Evolutionary conservation across 495 filamentous ascomycete species (phyloP), one percentile per base, ranked within the genome.

Genomic region (Tuber brumale): DNA sequence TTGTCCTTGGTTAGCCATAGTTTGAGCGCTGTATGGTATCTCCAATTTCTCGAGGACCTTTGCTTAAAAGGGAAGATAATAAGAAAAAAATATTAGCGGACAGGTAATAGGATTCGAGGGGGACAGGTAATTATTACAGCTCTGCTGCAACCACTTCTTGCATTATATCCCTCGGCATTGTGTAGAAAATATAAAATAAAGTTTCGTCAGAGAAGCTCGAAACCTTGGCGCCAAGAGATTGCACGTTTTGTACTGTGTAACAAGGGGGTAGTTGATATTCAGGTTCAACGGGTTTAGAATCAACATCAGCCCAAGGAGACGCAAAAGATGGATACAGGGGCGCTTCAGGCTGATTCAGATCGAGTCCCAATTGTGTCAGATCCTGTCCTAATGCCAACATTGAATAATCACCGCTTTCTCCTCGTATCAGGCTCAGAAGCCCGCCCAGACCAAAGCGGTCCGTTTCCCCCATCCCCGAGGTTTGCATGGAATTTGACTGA

Each of bases 101-200:
- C n/a, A 16, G 1, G 42, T 37, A 48, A 44, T 42, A 51, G n/a
- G 21, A 31, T 70, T 57, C 3, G 57, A 18, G 27, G 27, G 57
- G 18, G 57, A 16, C 31, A 73, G 23, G n/a, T 69, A 70, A 69
- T 46, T 72, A 84, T 77, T 81, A 88, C 85, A 93, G 81, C 78
- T 93, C 91, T 71, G 86, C 85, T 5, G 91, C 90, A 19, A 89
- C 91, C 57, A 90, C 83, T 83, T 93, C 91, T 81, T 93, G 91
- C 84, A 91, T 86, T 73, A 91, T 87, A 82, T 93, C 91, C 57
- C 89, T 85, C 21, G 91, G 90, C 87, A 91, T 89, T 80, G 89
- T 91, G 84, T 92, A 93, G 86, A 93, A 93, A 71, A 93, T 92
- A 81, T 89, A 91, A 81, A 93, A 92, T 23, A 93, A 85, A 0